Evolutionary conservation across 2,329 filamentous ascomycete species (phyloP), one percentile per base, ranked within the genome.

Genomic region (Epicoccum sorghinum): DNA sequence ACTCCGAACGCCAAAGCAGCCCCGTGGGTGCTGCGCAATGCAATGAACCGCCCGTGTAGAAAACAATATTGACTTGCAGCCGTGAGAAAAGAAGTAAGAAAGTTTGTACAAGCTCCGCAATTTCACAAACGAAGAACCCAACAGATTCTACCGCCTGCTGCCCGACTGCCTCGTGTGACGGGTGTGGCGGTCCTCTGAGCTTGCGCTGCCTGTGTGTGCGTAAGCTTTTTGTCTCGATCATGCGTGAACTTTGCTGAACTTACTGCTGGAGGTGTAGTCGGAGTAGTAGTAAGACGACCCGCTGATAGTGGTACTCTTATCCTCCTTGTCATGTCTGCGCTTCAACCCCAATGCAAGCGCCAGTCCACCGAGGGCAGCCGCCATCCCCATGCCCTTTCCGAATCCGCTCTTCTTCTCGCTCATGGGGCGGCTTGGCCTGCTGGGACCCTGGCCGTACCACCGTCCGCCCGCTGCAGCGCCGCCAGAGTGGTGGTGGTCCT

Each of bases 401-500:
- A 72, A 55, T 27, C 74, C 67, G 24, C 65, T 65, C 51, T 73
- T 69, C 58, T 73, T 75, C 58, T 67, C 65, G 43, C 69, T 61
- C 33, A 52, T 52, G 4, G 69, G 66, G 7, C 76, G 72, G 38
- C 61, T 64, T 39, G 73, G 66, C 55, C 73, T 66, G 50, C 68
- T 52, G 58, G 73, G 72, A 43, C 66, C 64, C 12, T 75, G 70
- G 42, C 79, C 79, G 52, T 81, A 79, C 79, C 79, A 82, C 22
- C 78, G 79, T 61, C 81, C 77, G 33, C 80, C 79, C 30, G 78
- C 75, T 30, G 78, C 75, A 23, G 80, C 84, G 49, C 84, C 86
- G 81, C 85, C 88, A 46, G 85, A 81, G 59, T 79, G 77, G 48
- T 85, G 82, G 57, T 85, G 82, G 61, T 83, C 83, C 70, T 89